Evolutionary conservation across 2,329 filamentous ascomycete genomes (phyloP).

Genomic region (Colletotrichum gigasporum): DNA sequence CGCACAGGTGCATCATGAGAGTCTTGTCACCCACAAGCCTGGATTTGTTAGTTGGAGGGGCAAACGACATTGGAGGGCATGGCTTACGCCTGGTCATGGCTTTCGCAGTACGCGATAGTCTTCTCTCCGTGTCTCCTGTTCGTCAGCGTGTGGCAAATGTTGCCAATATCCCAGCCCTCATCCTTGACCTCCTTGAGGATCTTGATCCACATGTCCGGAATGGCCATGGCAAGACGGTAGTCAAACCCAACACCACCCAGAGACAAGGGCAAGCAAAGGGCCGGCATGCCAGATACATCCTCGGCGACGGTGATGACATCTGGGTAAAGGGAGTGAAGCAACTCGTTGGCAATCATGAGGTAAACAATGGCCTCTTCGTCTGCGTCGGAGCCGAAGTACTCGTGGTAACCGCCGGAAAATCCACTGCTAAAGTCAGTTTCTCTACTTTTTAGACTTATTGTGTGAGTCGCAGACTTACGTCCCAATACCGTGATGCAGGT

Average conservation of each 20-base stretch:
- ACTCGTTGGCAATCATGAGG: conserved; percentile 94
- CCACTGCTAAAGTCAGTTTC: conserved; percentile 65
- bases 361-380: conserved; percentile 96
- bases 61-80: neutral
- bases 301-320: conserved; percentile 92
- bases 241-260: conserved; percentile 96
- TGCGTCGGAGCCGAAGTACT: conserved; percentile 91
- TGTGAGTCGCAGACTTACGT: conserved; percentile 68
- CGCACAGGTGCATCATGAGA: conserved; percentile 97
- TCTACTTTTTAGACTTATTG: no score
- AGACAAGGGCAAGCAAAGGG: conserved; percentile 86
- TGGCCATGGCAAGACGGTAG: conserved; percentile 96
- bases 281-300: conserved; percentile 98
- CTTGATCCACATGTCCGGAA: conserved; percentile 99
- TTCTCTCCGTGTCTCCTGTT: conserved; percentile 97
- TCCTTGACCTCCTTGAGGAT: conserved; percentile 94
- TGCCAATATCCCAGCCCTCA: conserved; percentile 89
- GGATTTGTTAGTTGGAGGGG: neutral
- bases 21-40: conserved; percentile 97
- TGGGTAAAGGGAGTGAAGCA: conserved; percentile 92
- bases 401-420: conserved; percentile 97
- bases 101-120: conserved; percentile 97
- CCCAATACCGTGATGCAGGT: conserved; percentile 94
- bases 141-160: conserved; percentile 85
- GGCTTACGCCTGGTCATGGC: conserved; percentile 94